phyloP scores from a whole-genome alignment of 2,329 filamentous ascomycete genomes.

The Rhinocladiella mackenziei region DNA sequence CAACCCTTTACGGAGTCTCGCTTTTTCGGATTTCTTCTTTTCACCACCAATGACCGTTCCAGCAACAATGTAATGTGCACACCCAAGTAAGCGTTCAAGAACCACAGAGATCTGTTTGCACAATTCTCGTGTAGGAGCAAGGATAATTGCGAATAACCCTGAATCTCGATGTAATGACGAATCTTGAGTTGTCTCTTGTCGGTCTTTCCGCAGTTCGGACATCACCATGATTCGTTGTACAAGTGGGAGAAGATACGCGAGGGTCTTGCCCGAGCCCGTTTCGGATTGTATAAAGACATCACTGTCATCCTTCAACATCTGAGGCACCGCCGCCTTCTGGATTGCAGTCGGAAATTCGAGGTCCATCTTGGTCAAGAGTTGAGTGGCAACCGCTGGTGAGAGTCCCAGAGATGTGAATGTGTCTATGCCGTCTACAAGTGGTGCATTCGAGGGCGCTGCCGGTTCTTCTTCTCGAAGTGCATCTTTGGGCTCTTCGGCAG shows the following conservation, averaged over 20 bases:
- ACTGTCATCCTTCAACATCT: slow-evolving; percentile 72
- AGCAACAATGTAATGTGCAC: slow-evolving; percentile 88
- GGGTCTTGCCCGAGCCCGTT: slow-evolving; percentile 94
- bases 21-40: slow-evolving; percentile 80
- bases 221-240: slow-evolving; percentile 82
- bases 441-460: slow-evolving; percentile 81
- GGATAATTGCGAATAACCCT: slow-evolving; percentile 87
- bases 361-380: slow-evolving; percentile 78
- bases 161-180: slow-evolving; percentile 72
- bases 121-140: slow-evolving; percentile 88
- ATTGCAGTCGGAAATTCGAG: slow-evolving; percentile 91
- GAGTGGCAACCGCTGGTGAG: slow-evolving; percentile 72
- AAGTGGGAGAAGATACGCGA: slow-evolving; percentile 91
- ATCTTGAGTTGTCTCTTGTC: slow-evolving; percentile 36
- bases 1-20: slow-evolving; percentile 84
- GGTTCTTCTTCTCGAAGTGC: slow-evolving; percentile 46
- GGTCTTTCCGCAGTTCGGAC: slow-evolving; percentile 38
- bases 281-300: slow-evolving; percentile 97
- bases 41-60: slow-evolving; percentile 75
- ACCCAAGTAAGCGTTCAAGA: slow-evolving; percentile 78
- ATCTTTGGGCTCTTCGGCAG: slow-evolving; percentile 33
- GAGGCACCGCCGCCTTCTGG: slow-evolving; percentile 81
- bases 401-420: slow-evolving; percentile 84
- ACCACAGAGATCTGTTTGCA: slow-evolving; percentile 91
- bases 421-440: slow-evolving; percentile 74